phyloP scores from a whole-genome alignment of 2,329 filamentous ascomycete species.

The Xenosphaeropsis pyriputrescens region DNA sequence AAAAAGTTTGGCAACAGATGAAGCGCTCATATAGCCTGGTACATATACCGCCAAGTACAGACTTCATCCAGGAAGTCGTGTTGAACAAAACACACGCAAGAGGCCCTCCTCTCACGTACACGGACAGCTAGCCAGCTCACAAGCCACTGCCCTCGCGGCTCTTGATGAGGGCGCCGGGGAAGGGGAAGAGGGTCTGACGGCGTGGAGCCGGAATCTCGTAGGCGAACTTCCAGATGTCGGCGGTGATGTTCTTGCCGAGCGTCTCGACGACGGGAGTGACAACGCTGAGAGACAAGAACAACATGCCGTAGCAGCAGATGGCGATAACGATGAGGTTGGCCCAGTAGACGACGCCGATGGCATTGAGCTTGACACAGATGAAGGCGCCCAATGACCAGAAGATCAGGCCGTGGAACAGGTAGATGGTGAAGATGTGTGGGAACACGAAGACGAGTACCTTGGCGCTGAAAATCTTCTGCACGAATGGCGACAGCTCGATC shows the following conservation, averaged over 20 bases:
- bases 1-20: no score
- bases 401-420: constrained; percentile 27
- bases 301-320: constrained; percentile 8
- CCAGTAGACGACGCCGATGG: constrained; percentile 12
- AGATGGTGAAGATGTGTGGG: constrained; percentile 33
- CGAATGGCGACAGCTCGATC: constrained; percentile 19
- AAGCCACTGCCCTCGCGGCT: no score
- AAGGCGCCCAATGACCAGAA: constrained; percentile 17
- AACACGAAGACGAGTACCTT: constrained; percentile 25
- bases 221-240: constrained; percentile 5
- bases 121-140: no score
- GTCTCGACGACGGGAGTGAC: constrained; percentile 11
- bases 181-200: no score
- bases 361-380: constrained; percentile 8
- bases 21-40: no score
- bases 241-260: constrained; percentile 7
- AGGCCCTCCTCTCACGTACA: no score
- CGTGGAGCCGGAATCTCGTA: constrained; percentile 2
- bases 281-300: constrained; percentile 8
- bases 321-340: constrained; percentile 8
- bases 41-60: no score
- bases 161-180: no score
- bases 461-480: constrained; percentile 25
- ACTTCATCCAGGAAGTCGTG: no score
- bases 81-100: no score